Evolutionary conservation across 164 flowering plant genomes (phyloP), one percentile per base, ranked within the genome.

Genomic region (Chimonanthus salicifolius): DNA sequence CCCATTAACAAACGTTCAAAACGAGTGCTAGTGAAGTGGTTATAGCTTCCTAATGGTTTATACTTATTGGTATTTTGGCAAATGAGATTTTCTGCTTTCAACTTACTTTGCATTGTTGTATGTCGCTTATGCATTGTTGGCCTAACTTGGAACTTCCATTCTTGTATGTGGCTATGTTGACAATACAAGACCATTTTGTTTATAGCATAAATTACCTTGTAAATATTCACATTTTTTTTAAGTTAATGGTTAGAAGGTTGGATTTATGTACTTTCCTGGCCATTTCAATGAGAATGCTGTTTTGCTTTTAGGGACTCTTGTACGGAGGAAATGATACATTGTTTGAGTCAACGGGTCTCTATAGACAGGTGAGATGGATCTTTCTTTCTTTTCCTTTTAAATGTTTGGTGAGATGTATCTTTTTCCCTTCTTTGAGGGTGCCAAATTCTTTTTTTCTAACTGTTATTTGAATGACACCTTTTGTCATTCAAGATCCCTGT

Each of bases 311-410:
- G 98, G 98, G 98, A 62, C 94, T 94, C 74, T 67, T 90, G 8
- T 91, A 89, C 84, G 90, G 80, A 67, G 92, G 85, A 66, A 85
- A 89, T 78, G 89, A 88, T 67, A 88, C 85, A 46, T 69, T 94
- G 3, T 94, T 78, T 71, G 98, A 94, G 83, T 94, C 98, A 74
- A 91, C 95, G 77, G 98, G 98, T 49, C 89, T 90, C 46, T 74
- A 89, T 72, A 83, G 85, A 58, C 49, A 78, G 77, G 96, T 92
- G 62, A 81, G 79, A 73, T 60, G 45, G 5, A 20, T 46, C 33
- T 60, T 64, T 49, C 47, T 15, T 67, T 49, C 18, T 20, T n/a
- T 65, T 43, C 33, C 33, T 33, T 54, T 15, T 2, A 54, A 33
- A 54, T 54, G 4, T 54, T 15, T 33, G 33, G 33, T 33, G 33